These are phyloP conservation scores for Salix exigua DNA, from an alignment of 345 rosid species.

Conservation along the genomic window DNA sequence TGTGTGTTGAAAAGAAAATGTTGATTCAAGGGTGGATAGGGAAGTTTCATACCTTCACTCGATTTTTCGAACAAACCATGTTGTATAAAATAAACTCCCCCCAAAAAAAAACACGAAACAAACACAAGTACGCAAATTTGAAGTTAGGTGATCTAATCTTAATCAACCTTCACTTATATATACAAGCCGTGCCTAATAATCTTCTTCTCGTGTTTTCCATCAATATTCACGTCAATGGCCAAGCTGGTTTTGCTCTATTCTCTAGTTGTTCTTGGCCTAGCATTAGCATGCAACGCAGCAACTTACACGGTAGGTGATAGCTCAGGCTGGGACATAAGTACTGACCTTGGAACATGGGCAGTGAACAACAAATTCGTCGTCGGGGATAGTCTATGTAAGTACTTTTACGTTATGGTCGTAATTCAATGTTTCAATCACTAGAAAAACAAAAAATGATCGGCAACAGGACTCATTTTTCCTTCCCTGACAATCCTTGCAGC, in stretches of 20 bases:
- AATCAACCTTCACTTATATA: constrained; percentile 5
- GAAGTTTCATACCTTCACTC: not conserved
- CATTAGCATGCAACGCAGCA: constrained; percentile 41
- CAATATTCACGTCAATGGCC: constrained; percentile 22
- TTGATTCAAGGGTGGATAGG: not conserved
- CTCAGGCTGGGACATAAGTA: constrained; percentile 93
- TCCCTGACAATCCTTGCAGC: constrained; percentile 21
- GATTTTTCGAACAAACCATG: not conserved
- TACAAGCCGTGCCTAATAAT: constrained; percentile 1
- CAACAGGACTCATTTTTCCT: not conserved
- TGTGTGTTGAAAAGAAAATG: not conserved
- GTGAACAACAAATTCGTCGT: constrained; percentile 56
- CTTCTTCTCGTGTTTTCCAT: not conserved
- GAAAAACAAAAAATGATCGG: not conserved
- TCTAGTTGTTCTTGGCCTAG: constrained; percentile 22
- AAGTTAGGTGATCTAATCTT: constrained; percentile 45
- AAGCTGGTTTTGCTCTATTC: constrained; percentile 32
- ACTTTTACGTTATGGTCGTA: not conserved
- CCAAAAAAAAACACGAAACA: not conserved
- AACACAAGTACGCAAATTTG: constrained; percentile 5
- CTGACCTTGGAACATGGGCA: constrained; percentile 69
- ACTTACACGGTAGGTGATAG: constrained; percentile 73
- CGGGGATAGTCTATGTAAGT: constrained; percentile 72
- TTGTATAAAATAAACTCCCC: not conserved
- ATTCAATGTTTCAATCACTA: not conserved